Conservation (phyloP, 129 eudicot species). For the Flaveria bidentis region DNA sequence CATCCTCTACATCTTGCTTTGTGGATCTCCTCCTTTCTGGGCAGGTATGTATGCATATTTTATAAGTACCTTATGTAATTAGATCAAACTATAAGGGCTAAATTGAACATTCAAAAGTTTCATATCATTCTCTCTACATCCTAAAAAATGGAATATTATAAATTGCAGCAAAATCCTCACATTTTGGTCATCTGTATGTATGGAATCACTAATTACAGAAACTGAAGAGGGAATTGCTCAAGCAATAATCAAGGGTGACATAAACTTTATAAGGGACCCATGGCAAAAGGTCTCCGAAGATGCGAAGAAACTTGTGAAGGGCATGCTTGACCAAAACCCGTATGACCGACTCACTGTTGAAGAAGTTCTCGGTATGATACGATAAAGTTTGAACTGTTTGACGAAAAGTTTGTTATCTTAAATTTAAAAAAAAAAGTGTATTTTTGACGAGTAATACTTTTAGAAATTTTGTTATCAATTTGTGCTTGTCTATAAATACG, state of each 20-base stretch:
- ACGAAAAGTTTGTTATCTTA: background rate
- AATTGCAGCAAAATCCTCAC: background rate
- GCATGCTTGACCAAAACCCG: conserved; percentile 83
- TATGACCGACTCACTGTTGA: conserved; percentile 62
- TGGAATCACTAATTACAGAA: conserved; percentile 43
- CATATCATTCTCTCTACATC: background rate
- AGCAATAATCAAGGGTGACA: conserved; percentile 66
- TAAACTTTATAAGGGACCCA: conserved; percentile 84
- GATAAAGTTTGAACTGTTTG: background rate
- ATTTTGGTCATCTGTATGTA: background rate
- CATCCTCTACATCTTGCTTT: conserved; percentile 84
- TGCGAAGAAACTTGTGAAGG: conserved; percentile 67
- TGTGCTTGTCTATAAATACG: too few relatives aligned
- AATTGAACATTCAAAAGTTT: background rate
- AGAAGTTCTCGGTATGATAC: conserved; percentile 65
- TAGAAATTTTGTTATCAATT: too few relatives aligned
- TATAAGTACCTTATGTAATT: background rate
- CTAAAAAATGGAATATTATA: background rate
- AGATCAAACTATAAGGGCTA: conserved; percentile 6
- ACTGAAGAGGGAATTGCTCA: conserved; percentile 97
- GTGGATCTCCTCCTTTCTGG: conserved; percentile 98
- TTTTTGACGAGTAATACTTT: too few relatives aligned
- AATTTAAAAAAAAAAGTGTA: background rate
- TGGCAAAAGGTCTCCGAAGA: conserved; percentile 85
- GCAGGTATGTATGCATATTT: conserved; percentile 50